Evolutionary conservation across 768 basidiomycete genomes (phyloP), one percentile per base, ranked within the genome.

Genomic region (Strobilomyces dryophilus): DNA sequence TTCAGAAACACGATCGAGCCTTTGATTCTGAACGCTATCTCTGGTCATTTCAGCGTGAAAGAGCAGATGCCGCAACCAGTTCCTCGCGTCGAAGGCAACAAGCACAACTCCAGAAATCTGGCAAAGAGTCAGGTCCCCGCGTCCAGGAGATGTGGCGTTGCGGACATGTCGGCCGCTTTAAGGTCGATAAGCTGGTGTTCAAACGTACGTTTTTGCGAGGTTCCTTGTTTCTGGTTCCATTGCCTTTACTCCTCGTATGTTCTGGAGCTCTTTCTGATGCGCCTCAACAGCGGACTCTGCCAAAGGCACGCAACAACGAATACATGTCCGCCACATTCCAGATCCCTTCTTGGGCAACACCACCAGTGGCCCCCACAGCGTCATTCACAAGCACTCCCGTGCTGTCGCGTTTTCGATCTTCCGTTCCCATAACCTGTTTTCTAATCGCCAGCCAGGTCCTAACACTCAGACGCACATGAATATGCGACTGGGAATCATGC

Each of bases 381-480:
- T 86, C 49, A 81, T 92, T 31, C 91, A 92, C 69, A 89, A 88
- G 59, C 90, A 92, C 64, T 89, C 90, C 1, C 82, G 86, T 50
- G 85, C 86, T 4, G 71, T 80, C 29, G 90, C 87, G 1, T 91
- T 90, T 68, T 90, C 89, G 0, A 80, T 92, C 45, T 84, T 85
- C 67, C 81, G 90, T 43, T 79, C 81, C 51, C 82, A 85, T 49
- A 45, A 47, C 20, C 39, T 64, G n/a, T 63, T 62, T 42, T 51
- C 61, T n/a, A 41, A 52, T 40, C 62, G 62, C 15, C 58, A 55
- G 3, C 17, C 53, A 11, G 53, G 44, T 26, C 51, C 63, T 20
- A 51, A 15, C 20, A 36, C 65, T 45, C 53, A 54, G 39, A 57
- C 61, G 45, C 58, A 64, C 53, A 57, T 65, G 56, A 61, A 69